Percentiles rank a stretch among this genome's conserved stretches.
Conservation (phyloP, 2,329 filamentous ascomycete species). For the Colletotrichum chrysophilum region DNA sequence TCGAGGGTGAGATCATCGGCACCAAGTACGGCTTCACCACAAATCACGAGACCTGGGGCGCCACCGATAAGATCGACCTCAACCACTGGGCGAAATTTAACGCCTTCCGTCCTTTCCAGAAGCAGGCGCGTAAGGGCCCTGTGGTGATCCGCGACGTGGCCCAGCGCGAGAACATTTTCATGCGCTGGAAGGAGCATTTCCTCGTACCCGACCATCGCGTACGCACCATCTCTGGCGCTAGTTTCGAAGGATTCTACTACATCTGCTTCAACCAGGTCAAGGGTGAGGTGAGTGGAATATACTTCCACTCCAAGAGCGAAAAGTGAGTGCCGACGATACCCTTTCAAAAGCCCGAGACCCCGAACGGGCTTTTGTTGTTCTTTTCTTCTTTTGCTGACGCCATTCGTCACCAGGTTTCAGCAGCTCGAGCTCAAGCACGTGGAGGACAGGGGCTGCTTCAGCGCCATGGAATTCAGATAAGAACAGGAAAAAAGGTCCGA, state of each 20-base stretch:
- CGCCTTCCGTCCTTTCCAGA: constrained; percentile 79
- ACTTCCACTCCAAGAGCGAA: constrained; percentile 97
- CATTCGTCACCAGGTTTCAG: constrained; percentile 71
- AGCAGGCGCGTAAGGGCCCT: constrained; percentile 61
- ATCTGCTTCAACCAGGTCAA: constrained; percentile 96
- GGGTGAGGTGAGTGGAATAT: constrained; percentile 89
- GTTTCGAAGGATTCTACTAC: constrained; percentile 98
- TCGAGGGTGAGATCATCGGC: constrained; percentile 97
- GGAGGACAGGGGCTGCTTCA: constrained; percentile 81
- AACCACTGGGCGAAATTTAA: constrained; percentile 93
- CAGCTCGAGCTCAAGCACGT: constrained; percentile 91
- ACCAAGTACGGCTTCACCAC: constrained; percentile 94
- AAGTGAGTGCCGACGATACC: constrained; percentile 66
- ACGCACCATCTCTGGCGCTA: constrained; percentile 88
- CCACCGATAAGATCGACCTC: constrained; percentile 87
- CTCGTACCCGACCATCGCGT: constrained; percentile 94
- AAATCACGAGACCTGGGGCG: constrained; percentile 88
- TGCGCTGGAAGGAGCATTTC: constrained; percentile 99
- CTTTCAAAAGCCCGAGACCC: not conserved
- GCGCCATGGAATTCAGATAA: constrained; percentile 80
- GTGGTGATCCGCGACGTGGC: constrained; percentile 70
- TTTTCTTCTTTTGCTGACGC: not conserved
- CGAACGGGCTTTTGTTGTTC: not conserved
- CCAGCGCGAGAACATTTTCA: constrained; percentile 90
- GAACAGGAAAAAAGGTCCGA: constrained; percentile 21